phyloP scores from a whole-genome alignment of 2,329 filamentous ascomycete species.

The Claviceps pusilla region DNA sequence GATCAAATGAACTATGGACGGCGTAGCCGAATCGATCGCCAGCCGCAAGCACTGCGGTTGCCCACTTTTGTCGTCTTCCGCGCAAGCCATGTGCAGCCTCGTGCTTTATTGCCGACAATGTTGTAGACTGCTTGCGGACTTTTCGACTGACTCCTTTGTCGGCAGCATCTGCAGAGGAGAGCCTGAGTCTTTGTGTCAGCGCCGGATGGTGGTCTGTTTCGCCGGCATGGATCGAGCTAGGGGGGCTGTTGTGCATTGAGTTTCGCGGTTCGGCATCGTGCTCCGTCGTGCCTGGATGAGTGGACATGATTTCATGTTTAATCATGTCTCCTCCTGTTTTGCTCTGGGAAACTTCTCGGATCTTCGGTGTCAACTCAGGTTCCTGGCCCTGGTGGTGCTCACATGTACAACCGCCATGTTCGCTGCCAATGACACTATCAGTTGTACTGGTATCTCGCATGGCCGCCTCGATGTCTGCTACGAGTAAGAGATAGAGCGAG shows the following conservation, averaged over 20 bases:
- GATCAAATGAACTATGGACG: constrained; percentile 31
- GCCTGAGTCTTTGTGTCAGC: background rate
- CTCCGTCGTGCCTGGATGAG: background rate
- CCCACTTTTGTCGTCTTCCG: constrained; percentile 26
- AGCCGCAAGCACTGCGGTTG: constrained; percentile 25
- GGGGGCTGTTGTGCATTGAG: background rate
- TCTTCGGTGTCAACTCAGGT: background rate
- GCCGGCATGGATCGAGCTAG: background rate
- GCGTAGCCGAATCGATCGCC: constrained; percentile 32
- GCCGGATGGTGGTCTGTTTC: background rate
- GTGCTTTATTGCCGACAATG: background rate
- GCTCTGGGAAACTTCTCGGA: background rate
- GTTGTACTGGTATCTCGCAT: constrained; percentile 2
- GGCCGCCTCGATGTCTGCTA: constrained; percentile 14
- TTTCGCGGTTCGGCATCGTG: background rate
- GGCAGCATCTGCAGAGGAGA: background rate
- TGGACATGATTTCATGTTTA: background rate
- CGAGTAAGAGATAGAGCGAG: constrained; percentile 40
- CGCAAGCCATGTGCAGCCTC: background rate
- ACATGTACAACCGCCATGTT: constrained; percentile 7
- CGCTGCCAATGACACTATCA: background rate
- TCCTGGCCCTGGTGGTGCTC: constrained; percentile 2
- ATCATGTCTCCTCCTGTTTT: background rate
- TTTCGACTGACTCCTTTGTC: background rate
- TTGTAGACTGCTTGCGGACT: background rate